phyloP scores from a whole-genome alignment of 2,329 filamentous ascomycete genomes.

The Arachnomyces sp. region DNA sequence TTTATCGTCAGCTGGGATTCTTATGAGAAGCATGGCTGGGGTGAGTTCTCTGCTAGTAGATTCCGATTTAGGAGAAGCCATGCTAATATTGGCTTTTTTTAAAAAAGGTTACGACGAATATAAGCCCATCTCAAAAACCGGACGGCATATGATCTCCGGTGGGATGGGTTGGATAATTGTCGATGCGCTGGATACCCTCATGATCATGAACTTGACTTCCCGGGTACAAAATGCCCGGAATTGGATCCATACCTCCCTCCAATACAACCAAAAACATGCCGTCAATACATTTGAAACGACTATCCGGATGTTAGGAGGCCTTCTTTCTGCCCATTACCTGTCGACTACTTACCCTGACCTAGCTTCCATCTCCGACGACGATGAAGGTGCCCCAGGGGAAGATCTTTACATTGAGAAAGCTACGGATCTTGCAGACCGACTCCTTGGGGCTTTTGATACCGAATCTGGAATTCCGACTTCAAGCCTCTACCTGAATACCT shows the following conservation, averaged over 20 bases:
- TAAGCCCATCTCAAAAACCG: slow-evolving; percentile 70
- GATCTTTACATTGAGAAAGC: slow-evolving; percentile 96
- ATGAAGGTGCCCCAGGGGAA: slow-evolving; percentile 66
- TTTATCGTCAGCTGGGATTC: slow-evolving; percentile 89
- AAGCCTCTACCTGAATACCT: slow-evolving; percentile 77
- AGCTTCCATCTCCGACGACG: slow-evolving; percentile 64
- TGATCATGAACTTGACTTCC: slow-evolving; percentile 93
- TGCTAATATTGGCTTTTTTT: slow-evolving; percentile 13
- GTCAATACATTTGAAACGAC: slow-evolving; percentile 98
- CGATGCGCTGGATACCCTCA: slow-evolving; percentile 90
- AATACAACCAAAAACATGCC: slow-evolving; percentile 87
- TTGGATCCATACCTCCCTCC: slow-evolving; percentile 75
- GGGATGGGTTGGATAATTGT: slow-evolving; percentile 98
- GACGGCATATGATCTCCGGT: slow-evolving; percentile 74
- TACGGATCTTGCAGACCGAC: slow-evolving; percentile 78
- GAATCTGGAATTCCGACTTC: slow-evolving; percentile 80
- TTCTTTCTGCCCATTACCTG: slow-evolving; percentile 92
- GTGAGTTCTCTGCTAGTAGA: slow-evolving; percentile 44
- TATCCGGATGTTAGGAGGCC: slow-evolving; percentile 90
- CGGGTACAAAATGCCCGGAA: slow-evolving; percentile 76
- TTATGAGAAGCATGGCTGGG: slow-evolving; percentile 91
- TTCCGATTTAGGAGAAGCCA: slow-evolving; percentile 13
- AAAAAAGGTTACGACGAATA: slow-evolving; percentile 73
- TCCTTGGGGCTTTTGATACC: slow-evolving; percentile 82
- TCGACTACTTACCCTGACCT: slow-evolving; percentile 74